Base-by-base conservation (phyloP, 1,284 basidiomycete genomes). In the Ustilago esculenta region DNA sequence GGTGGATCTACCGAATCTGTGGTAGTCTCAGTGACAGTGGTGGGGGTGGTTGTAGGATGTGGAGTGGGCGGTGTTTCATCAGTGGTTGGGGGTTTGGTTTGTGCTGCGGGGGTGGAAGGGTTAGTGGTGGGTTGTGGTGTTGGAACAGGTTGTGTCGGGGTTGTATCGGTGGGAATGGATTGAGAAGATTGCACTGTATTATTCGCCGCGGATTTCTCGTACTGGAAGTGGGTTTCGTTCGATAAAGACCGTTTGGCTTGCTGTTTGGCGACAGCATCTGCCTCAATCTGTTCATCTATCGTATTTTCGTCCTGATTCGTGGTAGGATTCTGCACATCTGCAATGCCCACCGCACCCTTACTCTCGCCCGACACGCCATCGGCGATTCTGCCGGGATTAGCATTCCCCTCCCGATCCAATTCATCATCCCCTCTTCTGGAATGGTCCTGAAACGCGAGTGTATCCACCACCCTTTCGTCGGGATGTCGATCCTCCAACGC, bases 391-490 rank as follows among this genome's bases (percentile, higher is more conserved):
- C 32, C 25, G 3, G 46, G 51, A 21, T 69, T 63, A 3, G 47
- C 46, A 14, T 47, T 52, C 1, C 17, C 49, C 14, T 63, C 66
- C 1, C 30, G 4, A 40, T 69, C 66, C 46, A 80, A 40, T 55
- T 76, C 73, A 14, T 66, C 75, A 32, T 71, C 68, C 1, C 68
- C 69, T 33, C 72, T 57, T 14, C 70, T 47, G 21, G 60, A 42
- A 34, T 59, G 24, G 39, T 80, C 75, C 24, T 45, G 56, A 35
- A 70, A 66, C 29, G 50, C 49, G 21, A 60, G 56, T 4, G 7
- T 15, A 2, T 57, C 55, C 23, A 69, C 66, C 17, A 69, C 43
- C 23, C 66, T 29, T n/a, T 39, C 29, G 42, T 69, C 66, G 2
- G 66, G 66, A 33, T 44, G 29, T 7, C 17, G 1, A 40, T 69